phyloP scores from a whole-genome alignment of 2,329 filamentous ascomycete species.

The Ophiosphaerella narmari region DNA sequence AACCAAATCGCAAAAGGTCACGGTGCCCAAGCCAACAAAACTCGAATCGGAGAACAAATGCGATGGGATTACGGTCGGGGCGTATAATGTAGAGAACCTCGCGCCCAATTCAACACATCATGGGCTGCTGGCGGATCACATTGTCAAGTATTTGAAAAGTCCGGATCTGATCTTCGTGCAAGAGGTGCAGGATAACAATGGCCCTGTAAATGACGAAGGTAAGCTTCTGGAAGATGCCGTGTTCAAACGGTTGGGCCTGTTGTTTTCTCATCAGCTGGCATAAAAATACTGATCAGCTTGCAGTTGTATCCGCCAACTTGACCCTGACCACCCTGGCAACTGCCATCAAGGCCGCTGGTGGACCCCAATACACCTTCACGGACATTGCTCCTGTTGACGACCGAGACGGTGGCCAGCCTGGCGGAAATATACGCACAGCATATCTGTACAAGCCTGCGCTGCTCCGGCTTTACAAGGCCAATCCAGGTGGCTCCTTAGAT shows the following conservation, averaged over 20 bases:
- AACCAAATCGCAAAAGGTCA: slow-evolving; percentile 50
- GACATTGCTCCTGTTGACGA: slow-evolving; percentile 65
- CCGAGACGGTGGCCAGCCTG: slow-evolving; percentile 68
- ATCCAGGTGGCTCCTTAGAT: slow-evolving; percentile 59
- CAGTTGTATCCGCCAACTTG: slow-evolving; percentile 58
- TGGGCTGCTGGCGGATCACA: slow-evolving; percentile 64
- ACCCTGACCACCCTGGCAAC: slow-evolving; percentile 62
- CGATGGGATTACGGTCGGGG: slow-evolving; percentile 64
- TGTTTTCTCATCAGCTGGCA: not conserved
- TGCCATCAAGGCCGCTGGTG: slow-evolving; percentile 57
- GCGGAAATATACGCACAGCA: slow-evolving; percentile 72
- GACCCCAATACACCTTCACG: slow-evolving; percentile 61
- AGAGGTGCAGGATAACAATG: slow-evolving; percentile 71
- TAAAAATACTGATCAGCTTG: not conserved
- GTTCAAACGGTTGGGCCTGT: not conserved
- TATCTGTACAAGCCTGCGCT: slow-evolving; percentile 69
- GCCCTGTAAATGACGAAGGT: slow-evolving; percentile 63
- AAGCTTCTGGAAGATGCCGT: slow-evolving; percentile 22
- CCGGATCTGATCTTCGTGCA: slow-evolving; percentile 72
- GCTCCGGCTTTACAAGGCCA: slow-evolving; percentile 63
- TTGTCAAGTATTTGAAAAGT: slow-evolving; percentile 65
- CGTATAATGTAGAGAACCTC: slow-evolving; percentile 75
- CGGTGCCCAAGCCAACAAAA: slow-evolving; percentile 56
- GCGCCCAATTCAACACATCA: slow-evolving; percentile 61
- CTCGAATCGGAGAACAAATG: slow-evolving; percentile 63